A percentile compares a stretch with the other conserved stretches of the same genome.
These are phyloP conservation scores for Clonostachys chloroleuca DNA, from an alignment of 2,329 filamentous ascomycete species.

Conservation along the genomic window DNA sequence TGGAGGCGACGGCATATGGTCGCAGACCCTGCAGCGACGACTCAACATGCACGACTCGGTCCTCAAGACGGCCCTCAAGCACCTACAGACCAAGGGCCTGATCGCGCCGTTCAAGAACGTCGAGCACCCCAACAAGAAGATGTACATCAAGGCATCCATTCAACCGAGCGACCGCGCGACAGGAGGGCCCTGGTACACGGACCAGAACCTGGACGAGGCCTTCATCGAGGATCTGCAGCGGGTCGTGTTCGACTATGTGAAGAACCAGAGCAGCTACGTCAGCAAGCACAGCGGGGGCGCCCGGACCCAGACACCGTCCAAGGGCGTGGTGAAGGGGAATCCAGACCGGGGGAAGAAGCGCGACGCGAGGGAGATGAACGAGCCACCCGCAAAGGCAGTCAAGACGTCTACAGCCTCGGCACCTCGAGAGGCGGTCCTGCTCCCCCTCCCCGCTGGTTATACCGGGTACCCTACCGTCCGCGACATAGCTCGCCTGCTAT, in stretches of 20 bases:
- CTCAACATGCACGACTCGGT: slow-evolving; percentile 81
- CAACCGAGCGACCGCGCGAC: slow-evolving; percentile 85
- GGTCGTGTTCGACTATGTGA: slow-evolving; percentile 70
- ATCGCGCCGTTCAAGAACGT: slow-evolving; percentile 90
- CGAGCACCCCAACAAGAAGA: slow-evolving; percentile 86
- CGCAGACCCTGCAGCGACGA: slow-evolving; percentile 73
- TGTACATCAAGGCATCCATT: slow-evolving; percentile 88
- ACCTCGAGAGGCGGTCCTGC: slow-evolving; percentile 28
- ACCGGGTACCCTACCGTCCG: slow-evolving; percentile 75
- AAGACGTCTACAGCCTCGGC: slow-evolving; percentile 13
- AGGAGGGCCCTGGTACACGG: slow-evolving; percentile 91
- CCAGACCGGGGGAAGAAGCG: slow-evolving; percentile 45
- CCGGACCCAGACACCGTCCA: slow-evolving; percentile 46
- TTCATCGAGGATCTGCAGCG: slow-evolving; percentile 77
- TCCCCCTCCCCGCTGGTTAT: slow-evolving; percentile 62
- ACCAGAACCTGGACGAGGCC: slow-evolving; percentile 82
- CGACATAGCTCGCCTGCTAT: slow-evolving; percentile 73
- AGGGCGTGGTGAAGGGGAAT: slow-evolving; percentile 47
- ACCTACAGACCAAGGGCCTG: slow-evolving; percentile 74
- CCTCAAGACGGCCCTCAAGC: slow-evolving; percentile 77
- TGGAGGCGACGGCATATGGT: slow-evolving; percentile 85
- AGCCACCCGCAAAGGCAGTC: slow-evolving; percentile 16
- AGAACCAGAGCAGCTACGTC: slow-evolving; percentile 66
- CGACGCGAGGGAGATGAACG: slow-evolving; percentile 31
- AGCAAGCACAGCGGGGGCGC: slow-evolving; percentile 19